Evolutionary conservation across 2,329 filamentous ascomycete genomes (phyloP).

Genomic region (Trichoderma sp.): DNA sequence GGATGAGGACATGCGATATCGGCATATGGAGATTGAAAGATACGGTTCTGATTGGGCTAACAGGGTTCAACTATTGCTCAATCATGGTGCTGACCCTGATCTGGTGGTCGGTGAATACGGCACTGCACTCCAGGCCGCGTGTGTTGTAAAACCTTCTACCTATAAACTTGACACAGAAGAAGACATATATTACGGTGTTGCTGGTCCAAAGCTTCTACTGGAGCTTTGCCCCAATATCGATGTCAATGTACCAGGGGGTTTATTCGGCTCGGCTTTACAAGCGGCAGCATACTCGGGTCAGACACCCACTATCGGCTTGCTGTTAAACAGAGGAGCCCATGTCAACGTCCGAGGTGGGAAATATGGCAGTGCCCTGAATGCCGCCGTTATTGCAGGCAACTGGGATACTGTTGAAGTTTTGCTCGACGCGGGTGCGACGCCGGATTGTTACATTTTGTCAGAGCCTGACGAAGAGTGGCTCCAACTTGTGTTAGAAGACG

Average conservation of each 20-base stretch:
- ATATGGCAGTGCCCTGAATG: slow-evolving; percentile 17
- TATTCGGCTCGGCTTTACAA: slow-evolving; percentile 24
- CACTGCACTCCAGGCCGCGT: not conserved
- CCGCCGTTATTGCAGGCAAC: slow-evolving; percentile 3
- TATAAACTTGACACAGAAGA: no score
- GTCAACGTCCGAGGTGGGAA: slow-evolving; percentile 6
- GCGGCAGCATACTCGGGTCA: slow-evolving; percentile 22
- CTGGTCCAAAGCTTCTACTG: not conserved
- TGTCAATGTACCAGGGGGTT: slow-evolving; percentile 19
- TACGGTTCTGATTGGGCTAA: not conserved
- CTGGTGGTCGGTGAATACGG: not conserved
- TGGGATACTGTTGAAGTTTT: slow-evolving; percentile 18
- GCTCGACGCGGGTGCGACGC: slow-evolving; percentile 15
- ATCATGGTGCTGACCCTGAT: not conserved
- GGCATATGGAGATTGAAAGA: no score
- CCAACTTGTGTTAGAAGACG: not conserved
- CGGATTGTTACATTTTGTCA: not conserved
- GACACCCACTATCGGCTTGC: not conserved
- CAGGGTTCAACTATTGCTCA: not conserved
- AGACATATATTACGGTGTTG: not conserved
- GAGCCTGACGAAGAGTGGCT: not conserved
- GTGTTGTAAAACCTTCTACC: no score
- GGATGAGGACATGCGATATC: no score
- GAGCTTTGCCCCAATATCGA: slow-evolving; percentile 10
- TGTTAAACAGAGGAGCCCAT: slow-evolving; percentile 23